Conservation (phyloP, 371 early-diverging fungal species). For the Mortierella sp. region DNA sequence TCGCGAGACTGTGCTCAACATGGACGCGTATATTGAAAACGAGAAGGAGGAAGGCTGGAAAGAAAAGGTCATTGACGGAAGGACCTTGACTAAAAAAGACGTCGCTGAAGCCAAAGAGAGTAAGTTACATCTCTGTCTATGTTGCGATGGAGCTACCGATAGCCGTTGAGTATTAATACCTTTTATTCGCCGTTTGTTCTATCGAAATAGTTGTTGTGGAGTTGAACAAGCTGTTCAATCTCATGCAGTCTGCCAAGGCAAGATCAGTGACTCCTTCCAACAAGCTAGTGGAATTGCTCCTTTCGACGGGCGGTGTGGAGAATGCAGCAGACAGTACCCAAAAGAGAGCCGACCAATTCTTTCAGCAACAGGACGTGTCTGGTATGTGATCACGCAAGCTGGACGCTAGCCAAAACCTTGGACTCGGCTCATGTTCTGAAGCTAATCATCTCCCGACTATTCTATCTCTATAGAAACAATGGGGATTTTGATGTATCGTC, state of each 20-base stretch:
- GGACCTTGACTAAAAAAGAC: slow-evolving; percentile 67
- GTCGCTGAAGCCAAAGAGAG: slow-evolving; percentile 67
- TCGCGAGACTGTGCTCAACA: slow-evolving; percentile 70
- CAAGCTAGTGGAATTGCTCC: slow-evolving; percentile 38
- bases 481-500: slow-evolving; percentile 31
- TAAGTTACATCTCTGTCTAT: slow-evolving; percentile 12
- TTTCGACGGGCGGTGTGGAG: slow-evolving; percentile 20
- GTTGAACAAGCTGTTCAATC: slow-evolving; percentile 58
- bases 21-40: slow-evolving; percentile 67
- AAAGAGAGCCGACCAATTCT: not conserved
- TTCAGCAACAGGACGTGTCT: slow-evolving; percentile 45
- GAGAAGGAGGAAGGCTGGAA: slow-evolving; percentile 61
- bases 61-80: slow-evolving; percentile 70
- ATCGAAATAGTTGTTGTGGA: slow-evolving; percentile 47
- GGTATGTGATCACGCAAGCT: slow-evolving; percentile 8
- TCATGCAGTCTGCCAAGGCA: slow-evolving; percentile 25
- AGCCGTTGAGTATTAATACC: not conserved
- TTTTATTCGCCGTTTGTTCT: not conserved
- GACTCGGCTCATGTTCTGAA: no score
- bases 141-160: no score
- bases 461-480: slow-evolving; percentile 29
- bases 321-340: not conserved
- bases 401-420: no score
- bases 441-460: no score
- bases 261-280: slow-evolving; percentile 22